phyloP scores from a whole-genome alignment of 192 early-diverging fungal genomes.

The Phlyctochytrium bullatum region DNA sequence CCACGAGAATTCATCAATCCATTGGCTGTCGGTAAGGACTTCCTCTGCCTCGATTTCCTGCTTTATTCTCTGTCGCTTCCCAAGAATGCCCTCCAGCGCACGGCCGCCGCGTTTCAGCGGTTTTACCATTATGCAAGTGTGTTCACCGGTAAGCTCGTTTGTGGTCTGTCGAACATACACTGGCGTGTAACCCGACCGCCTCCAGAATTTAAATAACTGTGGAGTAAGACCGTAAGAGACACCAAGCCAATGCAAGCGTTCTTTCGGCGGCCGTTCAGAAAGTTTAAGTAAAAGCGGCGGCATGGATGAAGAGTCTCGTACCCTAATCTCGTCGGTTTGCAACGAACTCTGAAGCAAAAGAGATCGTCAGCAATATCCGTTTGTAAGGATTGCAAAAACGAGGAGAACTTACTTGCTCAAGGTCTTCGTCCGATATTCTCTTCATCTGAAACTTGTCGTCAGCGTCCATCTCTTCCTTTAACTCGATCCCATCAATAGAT shows the following conservation, averaged over 20 bases:
- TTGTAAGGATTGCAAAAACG: neutral
- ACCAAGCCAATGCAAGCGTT: conserved; percentile 90
- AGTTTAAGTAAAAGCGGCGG: conserved; percentile 88
- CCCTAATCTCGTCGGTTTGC: conserved; percentile 72
- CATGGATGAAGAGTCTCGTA: conserved; percentile 87
- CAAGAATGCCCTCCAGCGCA: conserved; percentile 26
- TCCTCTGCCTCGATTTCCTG: conserved; percentile 24
- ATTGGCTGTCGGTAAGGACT: conserved; percentile 42
- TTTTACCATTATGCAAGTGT: conserved; percentile 96
- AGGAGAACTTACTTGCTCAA: conserved; percentile 26
- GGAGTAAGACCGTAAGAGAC: conserved; percentile 93
- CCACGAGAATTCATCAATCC: conserved; percentile 84
- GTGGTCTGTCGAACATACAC: conserved; percentile 95
- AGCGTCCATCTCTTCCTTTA: conserved; percentile 53
- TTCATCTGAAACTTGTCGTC: conserved; percentile 35
- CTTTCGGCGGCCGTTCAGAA: conserved; percentile 67
- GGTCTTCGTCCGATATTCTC: conserved; percentile 56
- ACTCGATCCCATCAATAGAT: conserved; percentile 65
- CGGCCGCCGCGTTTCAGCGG: conserved; percentile 53
- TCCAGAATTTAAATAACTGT: conserved; percentile 95
- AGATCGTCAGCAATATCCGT: neutral
- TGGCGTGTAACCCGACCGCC: conserved; percentile 81
- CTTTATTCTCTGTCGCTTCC: neutral
- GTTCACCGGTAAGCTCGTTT: conserved; percentile 97
- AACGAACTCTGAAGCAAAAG: conserved; percentile 27